phyloP scores from a whole-genome alignment of 108 stramenopile genomes.

The Epipyxis sp. region DNA sequence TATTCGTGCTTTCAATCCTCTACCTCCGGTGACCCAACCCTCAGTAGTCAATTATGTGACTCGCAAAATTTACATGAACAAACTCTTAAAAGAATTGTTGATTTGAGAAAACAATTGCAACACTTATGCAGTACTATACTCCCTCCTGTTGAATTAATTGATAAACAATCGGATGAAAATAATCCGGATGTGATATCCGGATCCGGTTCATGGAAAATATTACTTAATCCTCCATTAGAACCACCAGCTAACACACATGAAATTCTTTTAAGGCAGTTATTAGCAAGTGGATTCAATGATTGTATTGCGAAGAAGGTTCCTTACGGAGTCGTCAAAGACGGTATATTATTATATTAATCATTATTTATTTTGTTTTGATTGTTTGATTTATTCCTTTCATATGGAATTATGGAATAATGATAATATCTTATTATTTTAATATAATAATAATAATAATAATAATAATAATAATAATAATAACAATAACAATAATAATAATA shows the following conservation, averaged over 20 bases:
- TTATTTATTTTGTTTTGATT: too few species aligned
- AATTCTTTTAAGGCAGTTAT: constrained; percentile 2
- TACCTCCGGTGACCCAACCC: not conserved
- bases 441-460: too few species aligned
- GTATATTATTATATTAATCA: too few species aligned
- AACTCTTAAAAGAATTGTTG: constrained; percentile 8
- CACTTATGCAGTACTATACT: not conserved
- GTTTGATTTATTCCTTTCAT: too few species aligned
- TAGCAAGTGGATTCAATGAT: not conserved
- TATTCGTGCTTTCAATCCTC: not conserved
- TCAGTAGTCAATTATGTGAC: not conserved
- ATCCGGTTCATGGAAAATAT: not conserved
- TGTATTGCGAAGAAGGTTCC: not conserved
- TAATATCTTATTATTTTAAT: too few species aligned
- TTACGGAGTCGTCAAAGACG: not conserved
- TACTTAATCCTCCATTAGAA: not conserved
- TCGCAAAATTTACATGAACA: not conserved
- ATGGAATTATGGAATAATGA: too few species aligned
- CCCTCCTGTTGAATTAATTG: not conserved
- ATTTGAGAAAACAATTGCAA: not conserved
- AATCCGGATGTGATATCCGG: not conserved
- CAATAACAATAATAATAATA: too few species aligned
- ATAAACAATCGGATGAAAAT: not conserved
- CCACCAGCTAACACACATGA: not conserved
- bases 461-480: too few species aligned